Evolutionary conservation across 169 alveolate species (phyloP).

Genomic region (Plasmodium yoelii): DNA sequence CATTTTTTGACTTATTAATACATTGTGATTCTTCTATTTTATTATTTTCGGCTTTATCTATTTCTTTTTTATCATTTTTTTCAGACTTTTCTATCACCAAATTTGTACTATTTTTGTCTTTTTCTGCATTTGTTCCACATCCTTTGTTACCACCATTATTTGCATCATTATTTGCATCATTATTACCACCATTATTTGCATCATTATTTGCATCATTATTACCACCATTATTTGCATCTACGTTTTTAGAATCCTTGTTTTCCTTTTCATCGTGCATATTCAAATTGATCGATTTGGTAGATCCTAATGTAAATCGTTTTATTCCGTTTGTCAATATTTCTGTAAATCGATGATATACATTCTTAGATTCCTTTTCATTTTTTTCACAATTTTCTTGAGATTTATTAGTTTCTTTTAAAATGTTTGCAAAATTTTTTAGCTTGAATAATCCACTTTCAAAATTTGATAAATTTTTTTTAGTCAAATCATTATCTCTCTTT

Average conservation of each 20-base stretch:
- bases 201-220: too few species aligned
- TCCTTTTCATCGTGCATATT: constrained; percentile 6
- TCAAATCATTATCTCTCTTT: not conserved
- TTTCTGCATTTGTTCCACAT: too few species aligned
- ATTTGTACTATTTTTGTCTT: too few species aligned
- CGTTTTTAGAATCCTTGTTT: not conserved
- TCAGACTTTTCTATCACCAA: too few species aligned
- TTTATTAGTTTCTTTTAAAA: not conserved
- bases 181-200: too few species aligned
- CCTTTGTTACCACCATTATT: too few species aligned
- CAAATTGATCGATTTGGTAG: constrained; percentile 22
- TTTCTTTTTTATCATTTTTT: too few species aligned
- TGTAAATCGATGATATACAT: constrained; percentile 46
- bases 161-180: too few species aligned
- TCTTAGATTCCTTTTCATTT: not conserved
- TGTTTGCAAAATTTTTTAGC: constrained; percentile 13
- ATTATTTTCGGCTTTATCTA: too few species aligned
- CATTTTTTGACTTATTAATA: too few species aligned
- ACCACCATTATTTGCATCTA: constrained; percentile 17
- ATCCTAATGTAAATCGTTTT: constrained; percentile 31
- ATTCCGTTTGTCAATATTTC: constrained; percentile 31
- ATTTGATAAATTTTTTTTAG: not conserved
- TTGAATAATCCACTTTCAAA: constrained; percentile 21
- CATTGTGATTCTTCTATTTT: too few species aligned
- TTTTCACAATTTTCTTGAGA: constrained; percentile 5